A percentile compares a stretch with the other conserved stretches of the same genome.
Conservation (phyloP, 2,329 filamentous ascomycete species). For the Ophiostoma quercus region DNA sequence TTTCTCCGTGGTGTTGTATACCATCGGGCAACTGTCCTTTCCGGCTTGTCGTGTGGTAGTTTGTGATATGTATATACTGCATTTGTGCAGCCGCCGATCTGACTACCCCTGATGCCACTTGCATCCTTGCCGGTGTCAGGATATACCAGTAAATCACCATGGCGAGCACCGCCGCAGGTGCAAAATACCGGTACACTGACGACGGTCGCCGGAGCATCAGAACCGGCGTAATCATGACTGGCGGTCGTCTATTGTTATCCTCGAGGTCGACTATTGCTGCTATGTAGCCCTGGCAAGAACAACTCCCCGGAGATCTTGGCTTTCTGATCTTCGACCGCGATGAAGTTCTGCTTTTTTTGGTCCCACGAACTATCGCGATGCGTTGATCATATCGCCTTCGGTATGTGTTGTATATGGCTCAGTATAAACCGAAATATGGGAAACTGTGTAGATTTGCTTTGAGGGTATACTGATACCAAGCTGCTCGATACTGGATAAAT, state of each 20-base stretch:
- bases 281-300: not conserved
- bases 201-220: slow-evolving; percentile 9
- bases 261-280: not conserved
- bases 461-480: not conserved
- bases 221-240: not conserved
- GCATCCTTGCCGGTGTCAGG: not conserved
- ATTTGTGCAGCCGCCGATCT: not conserved
- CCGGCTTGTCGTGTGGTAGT: not conserved
- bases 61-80: not conserved
- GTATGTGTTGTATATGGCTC: not conserved
- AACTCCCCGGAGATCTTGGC: not conserved
- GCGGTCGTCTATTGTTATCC: not conserved
- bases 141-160: slow-evolving; percentile 3
- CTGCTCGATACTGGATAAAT: not conserved
- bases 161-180: not conserved
- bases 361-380: not conserved
- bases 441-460: not conserved
- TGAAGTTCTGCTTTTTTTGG: not conserved
- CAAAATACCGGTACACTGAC: slow-evolving; percentile 8
- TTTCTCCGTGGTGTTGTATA: not conserved
- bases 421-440: not conserved
- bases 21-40: not conserved
- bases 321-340: not conserved
- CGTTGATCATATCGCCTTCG: not conserved
- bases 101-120: not conserved